A percentile compares a stretch with the other conserved stretches of the same genome.
phyloP scores from a whole-genome alignment of 1,284 basidiomycete genomes.

The Cystobasidium pallidum region DNA sequence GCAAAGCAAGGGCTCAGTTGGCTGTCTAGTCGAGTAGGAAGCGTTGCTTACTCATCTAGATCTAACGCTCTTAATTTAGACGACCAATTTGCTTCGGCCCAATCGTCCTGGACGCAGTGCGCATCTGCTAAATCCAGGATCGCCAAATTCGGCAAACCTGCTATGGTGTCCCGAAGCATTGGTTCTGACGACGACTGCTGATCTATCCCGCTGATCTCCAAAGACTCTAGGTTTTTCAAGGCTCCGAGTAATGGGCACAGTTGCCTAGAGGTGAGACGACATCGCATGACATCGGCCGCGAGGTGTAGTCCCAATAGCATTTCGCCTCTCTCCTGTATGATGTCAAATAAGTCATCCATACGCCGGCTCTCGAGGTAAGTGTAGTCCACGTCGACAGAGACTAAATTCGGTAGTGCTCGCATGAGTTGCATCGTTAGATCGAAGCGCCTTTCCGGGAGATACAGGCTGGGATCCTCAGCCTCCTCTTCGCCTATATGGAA shows the following conservation, averaged over 20 bases:
- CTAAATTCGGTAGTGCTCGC: constrained; percentile 13
- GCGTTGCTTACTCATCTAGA: constrained; percentile 33
- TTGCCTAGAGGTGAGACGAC: constrained; percentile 5
- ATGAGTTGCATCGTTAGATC: constrained; percentile 20
- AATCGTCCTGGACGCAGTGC: constrained; percentile 31
- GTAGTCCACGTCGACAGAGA: constrained; percentile 25
- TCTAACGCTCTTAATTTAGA: constrained; percentile 14
- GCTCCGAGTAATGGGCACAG: constrained; percentile 8
- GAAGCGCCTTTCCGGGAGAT: constrained; percentile 18
- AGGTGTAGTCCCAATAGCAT: constrained; percentile 3
- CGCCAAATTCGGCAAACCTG: constrained; percentile 13
- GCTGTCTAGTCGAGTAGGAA: too few species aligned
- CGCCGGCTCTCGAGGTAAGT: neutral
- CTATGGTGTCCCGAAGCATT: constrained; percentile 5
- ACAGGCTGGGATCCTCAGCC: constrained; percentile 4
- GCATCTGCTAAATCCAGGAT: constrained; percentile 23
- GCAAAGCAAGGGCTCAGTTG: neutral
- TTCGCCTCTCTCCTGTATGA: constrained; percentile 15
- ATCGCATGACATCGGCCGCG: constrained; percentile 16
- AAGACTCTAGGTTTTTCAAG: constrained; percentile 2
- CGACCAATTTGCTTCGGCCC: constrained; percentile 37
- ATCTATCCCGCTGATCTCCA: constrained; percentile 34
- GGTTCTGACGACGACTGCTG: neutral
- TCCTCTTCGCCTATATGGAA: constrained; percentile 13
- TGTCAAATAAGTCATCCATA: constrained; percentile 2